phyloP scores from a whole-genome alignment of 2,329 filamentous ascomycete genomes.

The Diaporthe batatas region DNA sequence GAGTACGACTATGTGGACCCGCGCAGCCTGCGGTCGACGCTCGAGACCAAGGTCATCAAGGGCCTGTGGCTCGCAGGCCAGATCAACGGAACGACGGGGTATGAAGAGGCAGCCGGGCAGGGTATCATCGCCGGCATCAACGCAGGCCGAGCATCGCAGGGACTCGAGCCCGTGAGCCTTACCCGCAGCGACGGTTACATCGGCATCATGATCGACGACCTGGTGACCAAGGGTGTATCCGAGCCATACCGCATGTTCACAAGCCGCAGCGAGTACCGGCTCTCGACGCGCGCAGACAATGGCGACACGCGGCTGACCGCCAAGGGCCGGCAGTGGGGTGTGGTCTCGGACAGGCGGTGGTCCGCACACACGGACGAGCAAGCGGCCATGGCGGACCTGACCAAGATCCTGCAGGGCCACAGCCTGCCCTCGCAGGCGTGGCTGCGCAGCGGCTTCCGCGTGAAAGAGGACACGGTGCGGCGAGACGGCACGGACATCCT shows the following conservation, averaged over 20 bases:
- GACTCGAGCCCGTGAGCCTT: constrained; percentile 75
- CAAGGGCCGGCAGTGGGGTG: constrained; percentile 80
- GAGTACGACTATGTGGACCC: constrained; percentile 99
- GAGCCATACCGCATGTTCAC: constrained; percentile 99
- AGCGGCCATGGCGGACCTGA: constrained; percentile 76
- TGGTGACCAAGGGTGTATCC: constrained; percentile 95
- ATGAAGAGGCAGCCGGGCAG: constrained; percentile 96
- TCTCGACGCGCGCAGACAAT: constrained; percentile 93
- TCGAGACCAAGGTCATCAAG: constrained; percentile 92
- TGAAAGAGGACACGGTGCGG: constrained; percentile 74
- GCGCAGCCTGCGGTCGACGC: constrained; percentile 84
- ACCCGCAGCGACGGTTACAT: constrained; percentile 93
- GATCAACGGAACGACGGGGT: constrained; percentile 98
- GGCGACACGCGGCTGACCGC: constrained; percentile 88
- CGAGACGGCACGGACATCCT: constrained; percentile 86
- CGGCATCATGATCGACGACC: constrained; percentile 98
- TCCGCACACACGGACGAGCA: constrained; percentile 73
- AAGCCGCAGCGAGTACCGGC: constrained; percentile 92
- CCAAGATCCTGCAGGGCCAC: constrained; percentile 68
- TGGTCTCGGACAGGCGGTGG: constrained; percentile 87
- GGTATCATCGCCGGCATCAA: constrained; percentile 95
- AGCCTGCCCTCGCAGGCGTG: constrained; percentile 74
- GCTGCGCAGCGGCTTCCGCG: constrained; percentile 76
- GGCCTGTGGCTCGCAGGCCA: constrained; percentile 95
- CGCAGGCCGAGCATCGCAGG: constrained; percentile 83